These are phyloP conservation scores for Lithospermum erythrorhizon DNA, from an alignment of 257 asterid species.

Conservation along the genomic window DNA sequence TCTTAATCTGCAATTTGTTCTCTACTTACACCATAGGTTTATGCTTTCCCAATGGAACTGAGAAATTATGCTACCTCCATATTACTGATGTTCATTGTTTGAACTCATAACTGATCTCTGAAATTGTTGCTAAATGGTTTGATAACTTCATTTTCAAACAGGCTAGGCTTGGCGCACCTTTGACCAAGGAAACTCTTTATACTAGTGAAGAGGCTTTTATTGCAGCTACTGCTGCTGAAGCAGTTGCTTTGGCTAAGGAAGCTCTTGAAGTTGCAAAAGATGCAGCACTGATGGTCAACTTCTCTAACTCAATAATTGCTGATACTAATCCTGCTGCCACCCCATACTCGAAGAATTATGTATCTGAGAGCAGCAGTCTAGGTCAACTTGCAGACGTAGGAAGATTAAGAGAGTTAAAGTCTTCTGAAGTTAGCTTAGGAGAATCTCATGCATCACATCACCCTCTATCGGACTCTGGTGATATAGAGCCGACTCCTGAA, in stretches of 20 bases:
- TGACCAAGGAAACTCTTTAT: conserved; percentile 37
- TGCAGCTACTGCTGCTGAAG: conserved; percentile 93
- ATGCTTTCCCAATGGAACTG: too few relatives aligned
- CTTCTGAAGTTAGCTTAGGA: conserved; percentile 29
- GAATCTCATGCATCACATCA: conserved; percentile 17
- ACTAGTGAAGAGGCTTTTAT: conserved; percentile 63
- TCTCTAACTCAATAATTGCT: conserved; percentile 21
- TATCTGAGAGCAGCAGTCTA: conserved; percentile 22
- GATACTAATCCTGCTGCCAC: conserved; percentile 13
- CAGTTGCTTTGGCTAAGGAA: conserved; percentile 81
- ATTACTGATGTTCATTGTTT: not conserved
- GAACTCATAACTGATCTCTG: not conserved
- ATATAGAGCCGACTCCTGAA: conserved; percentile 53
- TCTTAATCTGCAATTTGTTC: not conserved
- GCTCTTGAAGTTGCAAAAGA: conserved; percentile 85
- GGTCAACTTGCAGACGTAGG: conserved; percentile 22
- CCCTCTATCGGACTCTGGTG: conserved; percentile 31
- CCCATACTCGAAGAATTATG: conserved; percentile 8
- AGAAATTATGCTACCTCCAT: not conserved
- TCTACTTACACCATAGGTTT: not conserved
- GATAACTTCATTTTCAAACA: conserved; percentile 15
- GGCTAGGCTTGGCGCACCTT: conserved; percentile 39
- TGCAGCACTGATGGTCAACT: conserved; percentile 53
- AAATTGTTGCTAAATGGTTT: not conserved
- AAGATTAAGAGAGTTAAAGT: conserved; percentile 20